phyloP scores from a whole-genome alignment of 169 alveolate genomes.

The Cryptosporidium xiaoi region DNA sequence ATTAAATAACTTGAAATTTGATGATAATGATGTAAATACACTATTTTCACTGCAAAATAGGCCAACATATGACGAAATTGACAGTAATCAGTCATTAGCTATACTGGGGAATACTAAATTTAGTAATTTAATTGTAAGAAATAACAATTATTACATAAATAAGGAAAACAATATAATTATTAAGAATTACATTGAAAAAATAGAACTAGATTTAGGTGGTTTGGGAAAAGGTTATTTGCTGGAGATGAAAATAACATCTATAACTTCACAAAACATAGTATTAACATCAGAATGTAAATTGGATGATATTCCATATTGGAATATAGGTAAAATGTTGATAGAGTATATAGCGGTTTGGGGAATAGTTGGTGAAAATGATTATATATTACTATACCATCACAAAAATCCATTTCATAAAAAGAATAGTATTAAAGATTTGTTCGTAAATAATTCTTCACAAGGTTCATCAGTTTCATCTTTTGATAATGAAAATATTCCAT shows the following conservation, averaged over 20 bases:
- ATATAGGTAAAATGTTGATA: constrained; percentile 35
- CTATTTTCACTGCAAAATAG: constrained; percentile 13
- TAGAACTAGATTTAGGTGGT: constrained; percentile 56
- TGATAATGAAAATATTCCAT: too few relatives aligned
- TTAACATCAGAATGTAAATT: constrained; percentile 29
- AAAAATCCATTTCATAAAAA: constrained; percentile 58
- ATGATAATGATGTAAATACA: neutral
- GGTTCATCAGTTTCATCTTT: neutral
- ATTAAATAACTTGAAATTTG: constrained; percentile 5
- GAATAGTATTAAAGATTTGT: neutral
- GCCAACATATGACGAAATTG: neutral
- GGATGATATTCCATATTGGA: constrained; percentile 41
- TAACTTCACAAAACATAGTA: constrained; percentile 44
- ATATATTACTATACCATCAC: constrained; percentile 51
- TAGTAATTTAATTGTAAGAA: neutral
- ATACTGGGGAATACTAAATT: neutral
- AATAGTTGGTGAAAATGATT: constrained; percentile 5
- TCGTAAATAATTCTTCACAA: neutral
- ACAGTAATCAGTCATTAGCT: neutral
- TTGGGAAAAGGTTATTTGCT: constrained; percentile 48
- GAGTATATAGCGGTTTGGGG: constrained; percentile 73
- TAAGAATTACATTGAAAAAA: constrained; percentile 1
- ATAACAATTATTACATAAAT: neutral
- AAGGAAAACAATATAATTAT: neutral
- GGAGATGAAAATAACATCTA: constrained; percentile 36